Evolutionary conservation across 2,329 filamentous ascomycete species (phyloP), one percentile per base, ranked within the genome.

Genomic region (Lasiodiplodia sp.): DNA sequence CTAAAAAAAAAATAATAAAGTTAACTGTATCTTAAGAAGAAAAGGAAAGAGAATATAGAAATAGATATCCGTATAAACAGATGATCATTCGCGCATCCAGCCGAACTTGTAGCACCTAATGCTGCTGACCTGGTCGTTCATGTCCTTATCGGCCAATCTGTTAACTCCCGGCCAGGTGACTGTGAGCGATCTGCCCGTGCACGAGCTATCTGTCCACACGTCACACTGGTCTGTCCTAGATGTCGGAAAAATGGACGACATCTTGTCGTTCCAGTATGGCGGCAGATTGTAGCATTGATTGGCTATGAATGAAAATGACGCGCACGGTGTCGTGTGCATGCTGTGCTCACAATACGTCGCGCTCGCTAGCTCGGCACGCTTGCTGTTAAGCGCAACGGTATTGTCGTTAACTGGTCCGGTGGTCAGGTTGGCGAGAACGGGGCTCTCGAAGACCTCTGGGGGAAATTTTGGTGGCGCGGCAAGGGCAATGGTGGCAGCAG

Each of bases 91-190:
- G 5, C 28, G 28, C 28, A 28, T 28, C 49, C 12, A 21, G 21
- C 38, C 14, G 14, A 44, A 4, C 53, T 47, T 62, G 23, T 18
- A 47, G 58, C 58, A 63, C 44, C 37, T 37, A 28, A 63, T 52
- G 28, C 58, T 63, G 44, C 58, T 63, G 28, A 63, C 23, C 44
- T 23, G 21, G 44, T 63, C 44, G 28, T 63, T 37, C 58, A 63
- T 63, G 16, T 16, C 44, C 44, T 37, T 52, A 10, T 63, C 44
- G 5, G 44, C 40, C 3, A 63, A 18, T 18, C 11, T 52, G 31
- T 52, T 52, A n/a, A 51, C 37, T n/a, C 58, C 58, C 5, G 58
- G 44, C 58, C 58, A 63, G 12, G 58, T 23, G 14, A 52, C 18
- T 28, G 23, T 37, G 10, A 37, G 23, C 4, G 12, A 11, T 28